Conservation (phyloP, 768 basidiomycete species). For the Leccinum subtestaceum region DNA sequence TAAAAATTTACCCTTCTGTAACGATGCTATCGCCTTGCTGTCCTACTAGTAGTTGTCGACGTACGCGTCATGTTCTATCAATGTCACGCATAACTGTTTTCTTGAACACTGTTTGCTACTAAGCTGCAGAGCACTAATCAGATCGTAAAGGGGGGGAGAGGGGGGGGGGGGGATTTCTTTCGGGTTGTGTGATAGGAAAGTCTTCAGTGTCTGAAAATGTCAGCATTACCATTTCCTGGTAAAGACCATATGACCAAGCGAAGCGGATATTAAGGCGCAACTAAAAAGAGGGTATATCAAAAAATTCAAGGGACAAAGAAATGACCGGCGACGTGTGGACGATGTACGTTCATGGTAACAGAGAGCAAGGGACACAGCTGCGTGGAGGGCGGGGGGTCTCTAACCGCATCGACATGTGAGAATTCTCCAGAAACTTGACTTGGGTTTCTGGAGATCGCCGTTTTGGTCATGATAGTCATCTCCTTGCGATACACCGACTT, state of each 20-base stretch:
- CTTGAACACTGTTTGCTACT: constrained; percentile 22
- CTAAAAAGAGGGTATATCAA: constrained; percentile 36
- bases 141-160: constrained; percentile 23
- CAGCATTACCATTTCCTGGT: constrained; percentile 28
- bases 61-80: not conserved
- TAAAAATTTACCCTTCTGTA: not conserved
- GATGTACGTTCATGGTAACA: constrained; percentile 28
- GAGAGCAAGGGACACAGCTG: constrained; percentile 16
- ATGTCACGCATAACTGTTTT: constrained; percentile 12
- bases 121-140: constrained; percentile 31
- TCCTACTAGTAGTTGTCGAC: not conserved
- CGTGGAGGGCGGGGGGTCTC: constrained; percentile 14
- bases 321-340: constrained; percentile 33
- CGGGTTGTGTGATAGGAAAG: constrained; percentile 27
- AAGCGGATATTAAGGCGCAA: constrained; percentile 37
- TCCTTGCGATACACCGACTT: constrained; percentile 62
- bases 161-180: constrained; percentile 10
- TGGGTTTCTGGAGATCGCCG: constrained; percentile 50
- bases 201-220: constrained; percentile 22
- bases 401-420: constrained; percentile 78
- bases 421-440: constrained; percentile 60
- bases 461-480: constrained; percentile 58
- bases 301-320: constrained; percentile 35
- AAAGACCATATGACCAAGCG: constrained; percentile 33
- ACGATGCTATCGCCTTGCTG: not conserved